phyloP scores from a whole-genome alignment of 2,329 filamentous ascomycete species.

The Calonectria multiphialidica region DNA sequence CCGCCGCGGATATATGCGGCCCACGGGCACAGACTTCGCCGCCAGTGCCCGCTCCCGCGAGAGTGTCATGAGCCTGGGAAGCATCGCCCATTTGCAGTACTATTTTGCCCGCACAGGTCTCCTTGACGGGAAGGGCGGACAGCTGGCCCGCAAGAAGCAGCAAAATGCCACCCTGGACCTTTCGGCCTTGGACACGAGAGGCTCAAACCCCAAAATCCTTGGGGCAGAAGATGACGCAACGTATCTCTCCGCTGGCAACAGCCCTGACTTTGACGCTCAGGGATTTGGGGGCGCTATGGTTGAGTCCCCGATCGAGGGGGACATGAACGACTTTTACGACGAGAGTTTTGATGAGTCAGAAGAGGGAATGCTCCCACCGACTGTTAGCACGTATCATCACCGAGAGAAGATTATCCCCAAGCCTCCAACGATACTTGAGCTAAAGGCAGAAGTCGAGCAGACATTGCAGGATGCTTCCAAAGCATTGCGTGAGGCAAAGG shows the following conservation, averaged over 20 bases:
- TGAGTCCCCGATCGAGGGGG: constrained; percentile 62
- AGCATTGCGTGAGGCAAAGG: constrained; percentile 71
- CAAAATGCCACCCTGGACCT: constrained; percentile 70
- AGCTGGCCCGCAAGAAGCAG: constrained; percentile 80
- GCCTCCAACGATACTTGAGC: constrained; percentile 83
- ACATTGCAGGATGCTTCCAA: constrained; percentile 77
- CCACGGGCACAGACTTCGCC: constrained; percentile 89
- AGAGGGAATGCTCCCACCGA: constrained; percentile 91
- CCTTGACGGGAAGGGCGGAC: constrained; percentile 91
- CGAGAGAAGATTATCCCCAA: constrained; percentile 85
- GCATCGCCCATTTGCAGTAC: constrained; percentile 97
- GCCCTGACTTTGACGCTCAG: constrained; percentile 64
- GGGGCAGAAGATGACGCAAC: constrained; percentile 68
- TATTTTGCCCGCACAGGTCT: constrained; percentile 97
- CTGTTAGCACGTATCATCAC: constrained; percentile 94
- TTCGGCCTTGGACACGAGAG: constrained; percentile 59
- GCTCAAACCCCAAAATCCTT: constrained; percentile 51
- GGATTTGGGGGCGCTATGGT: constrained; percentile 54
- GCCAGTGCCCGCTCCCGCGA: constrained; percentile 90
- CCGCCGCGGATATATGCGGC: constrained; percentile 87
- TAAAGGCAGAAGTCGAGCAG: constrained; percentile 76
- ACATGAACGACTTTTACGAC: constrained; percentile 64
- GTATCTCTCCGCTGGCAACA: constrained; percentile 70
- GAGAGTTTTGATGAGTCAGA: constrained; percentile 73
- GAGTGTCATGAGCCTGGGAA: constrained; percentile 95